Percentiles rank a stretch among this genome's conserved stretches.
Conservation (phyloP, 164 flowering plant species). For the Vitis rupestris region DNA sequence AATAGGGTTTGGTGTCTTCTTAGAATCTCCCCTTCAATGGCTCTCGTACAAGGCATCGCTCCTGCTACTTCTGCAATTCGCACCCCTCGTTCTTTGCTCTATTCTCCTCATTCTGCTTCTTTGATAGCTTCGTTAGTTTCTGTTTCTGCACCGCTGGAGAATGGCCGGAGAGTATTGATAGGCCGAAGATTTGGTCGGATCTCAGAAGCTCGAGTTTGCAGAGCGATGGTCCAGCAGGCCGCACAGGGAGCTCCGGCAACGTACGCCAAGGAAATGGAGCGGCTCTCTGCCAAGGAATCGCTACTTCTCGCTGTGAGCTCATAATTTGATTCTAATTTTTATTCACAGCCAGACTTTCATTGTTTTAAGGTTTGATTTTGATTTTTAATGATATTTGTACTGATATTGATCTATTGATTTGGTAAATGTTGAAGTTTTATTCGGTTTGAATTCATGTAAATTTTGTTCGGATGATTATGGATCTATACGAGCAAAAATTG, state of each 20-base stretch:
- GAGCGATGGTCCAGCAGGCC: constrained; percentile 65
- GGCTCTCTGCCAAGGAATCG: constrained; percentile 89
- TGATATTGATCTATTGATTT: too few relatives aligned
- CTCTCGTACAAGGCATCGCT: constrained; percentile 19
- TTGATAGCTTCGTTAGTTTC: constrained; percentile 2
- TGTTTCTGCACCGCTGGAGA: constrained; percentile 9
- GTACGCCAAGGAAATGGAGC: constrained; percentile 90
- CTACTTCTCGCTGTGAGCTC: constrained; percentile 77
- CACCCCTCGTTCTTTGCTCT: constrained; percentile 15
- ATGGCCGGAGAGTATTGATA: constrained; percentile 9
- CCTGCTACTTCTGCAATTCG: constrained; percentile 23
- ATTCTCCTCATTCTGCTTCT: constrained; percentile 9
- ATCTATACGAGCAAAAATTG: too few relatives aligned
- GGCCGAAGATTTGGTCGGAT: constrained; percentile 19
- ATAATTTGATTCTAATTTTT: not conserved
- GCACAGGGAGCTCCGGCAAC: constrained; percentile 69
- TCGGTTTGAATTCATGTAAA: too few relatives aligned
- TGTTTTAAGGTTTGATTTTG: not conserved
- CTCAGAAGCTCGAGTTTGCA: constrained; percentile 19
- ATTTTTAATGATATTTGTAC: too few relatives aligned
- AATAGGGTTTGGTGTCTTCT: too few relatives aligned
- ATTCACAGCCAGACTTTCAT: not conserved
- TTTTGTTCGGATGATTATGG: too few relatives aligned
- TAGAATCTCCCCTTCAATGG: constrained; percentile 24
- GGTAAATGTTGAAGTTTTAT: too few relatives aligned